Evolutionary conservation across 1,284 basidiomycete genomes (phyloP), one percentile per base, ranked within the genome.

Genomic region (Polyporus tsugae): DNA sequence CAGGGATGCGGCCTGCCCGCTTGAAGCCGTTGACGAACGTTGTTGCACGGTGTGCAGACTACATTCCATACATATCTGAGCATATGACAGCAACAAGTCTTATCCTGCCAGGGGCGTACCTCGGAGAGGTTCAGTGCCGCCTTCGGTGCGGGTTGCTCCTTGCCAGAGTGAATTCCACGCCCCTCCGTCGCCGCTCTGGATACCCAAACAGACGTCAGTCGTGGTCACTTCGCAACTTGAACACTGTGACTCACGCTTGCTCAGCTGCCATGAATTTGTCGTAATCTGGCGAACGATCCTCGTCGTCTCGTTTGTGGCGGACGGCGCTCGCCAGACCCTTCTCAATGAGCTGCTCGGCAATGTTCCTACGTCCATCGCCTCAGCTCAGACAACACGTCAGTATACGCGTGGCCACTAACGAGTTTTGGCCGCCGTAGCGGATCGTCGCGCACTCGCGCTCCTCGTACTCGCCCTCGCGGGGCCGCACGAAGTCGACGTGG

Each of bases 261-360:
- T 99, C 97, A 17, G 97, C 97, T 46, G 93, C 91, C 87, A 99
- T 96, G 55, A 99, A 85, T 80, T 95, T 95, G 82, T 99, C 97
- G 74, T 95, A 96, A 78, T 98, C 97, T 15, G 93, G 88, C 25
- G 96, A 97, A 62, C 96, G 90, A 75, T 97, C 95, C 80, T 99
- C 97, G 77, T 99, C 97, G 75, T 98, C 97, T 53, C 95, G 90
- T 75, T 91, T 93, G 81, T 99, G 97, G 61, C 97, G 91, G 57
- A 98, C 90, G 10, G 95, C 94, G 64, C 91, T 93, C 2, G 95
- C 95, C 13, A 98, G 84, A 60, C 97, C 97, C 76, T 95, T 95
- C 78, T 98, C 96, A 69, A 98, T 91, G 42, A 99, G 84, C 77
- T 96, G 93, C 77, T 97, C 95, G 1, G 96, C 93, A 60, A 99